A percentile compares a stretch with the other conserved stretches of the same genome.
Evolutionary conservation across 2,329 filamentous ascomycete species (phyloP).

Genomic region (Monosporascus sp.): DNA sequence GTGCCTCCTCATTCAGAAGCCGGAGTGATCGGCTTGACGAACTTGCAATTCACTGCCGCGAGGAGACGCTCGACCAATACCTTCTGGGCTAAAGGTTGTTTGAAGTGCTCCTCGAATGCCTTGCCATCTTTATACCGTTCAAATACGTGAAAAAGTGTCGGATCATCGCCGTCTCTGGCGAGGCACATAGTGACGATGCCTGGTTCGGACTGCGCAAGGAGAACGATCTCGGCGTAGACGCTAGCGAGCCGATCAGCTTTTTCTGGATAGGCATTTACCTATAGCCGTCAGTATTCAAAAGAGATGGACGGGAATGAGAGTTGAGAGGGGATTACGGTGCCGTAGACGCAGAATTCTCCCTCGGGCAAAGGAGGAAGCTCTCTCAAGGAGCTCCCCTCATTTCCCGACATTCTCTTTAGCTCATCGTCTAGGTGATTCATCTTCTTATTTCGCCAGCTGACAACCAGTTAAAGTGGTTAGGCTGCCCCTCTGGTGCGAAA

Average conservation of each 20-base stretch:
- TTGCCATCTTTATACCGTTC: slow-evolving; percentile 23
- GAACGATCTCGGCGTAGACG: slow-evolving; percentile 25
- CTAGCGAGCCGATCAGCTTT: slow-evolving; percentile 26
- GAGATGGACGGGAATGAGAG: neutral
- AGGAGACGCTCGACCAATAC: slow-evolving; percentile 18
- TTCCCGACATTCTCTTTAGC: too few species aligned
- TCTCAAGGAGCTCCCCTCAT: neutral
- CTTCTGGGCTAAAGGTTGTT: slow-evolving; percentile 23
- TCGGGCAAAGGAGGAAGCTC: slow-evolving; percentile 15
- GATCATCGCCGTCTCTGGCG: slow-evolving; percentile 21
- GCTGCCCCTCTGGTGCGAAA: too few species aligned
- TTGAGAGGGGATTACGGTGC: slow-evolving; percentile 9
- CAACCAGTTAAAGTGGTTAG: too few species aligned
- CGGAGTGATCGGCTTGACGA: slow-evolving; percentile 14
- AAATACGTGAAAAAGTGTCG: slow-evolving; percentile 29
- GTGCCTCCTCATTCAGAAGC: neutral
- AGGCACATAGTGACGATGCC: slow-evolving; percentile 27
- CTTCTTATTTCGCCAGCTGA: too few species aligned
- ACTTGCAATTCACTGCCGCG: slow-evolving; percentile 14
- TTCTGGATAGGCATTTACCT: slow-evolving; percentile 26
- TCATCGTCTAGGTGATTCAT: too few species aligned
- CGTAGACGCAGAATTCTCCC: slow-evolving; percentile 21
- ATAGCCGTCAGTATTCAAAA: neutral
- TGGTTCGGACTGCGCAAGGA: slow-evolving; percentile 19
- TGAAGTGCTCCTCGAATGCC: slow-evolving; percentile 26